Conservation (phyloP, 805 yeast species). For the Suhomyces prunicola region DNA sequence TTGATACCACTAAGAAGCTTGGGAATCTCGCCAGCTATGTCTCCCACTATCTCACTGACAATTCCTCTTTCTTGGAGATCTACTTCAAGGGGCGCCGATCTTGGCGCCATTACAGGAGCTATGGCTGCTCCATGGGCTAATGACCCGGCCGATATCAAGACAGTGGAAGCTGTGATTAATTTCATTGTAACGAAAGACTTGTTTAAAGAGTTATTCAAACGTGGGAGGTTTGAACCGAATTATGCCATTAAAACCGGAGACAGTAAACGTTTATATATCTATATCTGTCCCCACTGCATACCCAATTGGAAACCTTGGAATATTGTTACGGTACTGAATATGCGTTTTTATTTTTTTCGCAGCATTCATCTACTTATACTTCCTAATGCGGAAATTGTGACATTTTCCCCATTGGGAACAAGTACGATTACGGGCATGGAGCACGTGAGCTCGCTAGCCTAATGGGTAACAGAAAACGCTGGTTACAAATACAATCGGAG, state of each 20-base stretch:
- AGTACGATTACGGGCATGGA: not conserved
- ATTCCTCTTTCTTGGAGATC: conserved; percentile 7
- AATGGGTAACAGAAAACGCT: not conserved
- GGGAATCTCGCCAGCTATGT: conserved; percentile 16
- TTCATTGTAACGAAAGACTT: conserved; percentile 7
- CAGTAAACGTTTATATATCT: not conserved
- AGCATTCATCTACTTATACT: not conserved
- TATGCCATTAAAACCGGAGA: not conserved
- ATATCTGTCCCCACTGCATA: not conserved
- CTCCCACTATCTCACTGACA: not conserved
- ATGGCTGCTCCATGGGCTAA: conserved; percentile 6
- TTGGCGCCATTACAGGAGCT: conserved; percentile 8
- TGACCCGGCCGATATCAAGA: conserved; percentile 3
- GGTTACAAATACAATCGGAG: not conserved
- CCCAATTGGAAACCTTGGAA: not conserved
- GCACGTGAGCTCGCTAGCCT: not conserved
- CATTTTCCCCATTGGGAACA: not conserved
- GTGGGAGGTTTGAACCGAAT: not conserved
- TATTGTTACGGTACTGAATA: not conserved
- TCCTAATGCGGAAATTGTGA: conserved; percentile 1
- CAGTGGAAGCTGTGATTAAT: conserved; percentile 4
- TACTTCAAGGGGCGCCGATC: conserved; percentile 7
- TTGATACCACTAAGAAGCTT: conserved; percentile 11
- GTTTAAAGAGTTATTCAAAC: not conserved
- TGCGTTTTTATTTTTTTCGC: not conserved